phyloP scores from a whole-genome alignment of 768 basidiomycete genomes.

The Aureoboletus auriporus region DNA sequence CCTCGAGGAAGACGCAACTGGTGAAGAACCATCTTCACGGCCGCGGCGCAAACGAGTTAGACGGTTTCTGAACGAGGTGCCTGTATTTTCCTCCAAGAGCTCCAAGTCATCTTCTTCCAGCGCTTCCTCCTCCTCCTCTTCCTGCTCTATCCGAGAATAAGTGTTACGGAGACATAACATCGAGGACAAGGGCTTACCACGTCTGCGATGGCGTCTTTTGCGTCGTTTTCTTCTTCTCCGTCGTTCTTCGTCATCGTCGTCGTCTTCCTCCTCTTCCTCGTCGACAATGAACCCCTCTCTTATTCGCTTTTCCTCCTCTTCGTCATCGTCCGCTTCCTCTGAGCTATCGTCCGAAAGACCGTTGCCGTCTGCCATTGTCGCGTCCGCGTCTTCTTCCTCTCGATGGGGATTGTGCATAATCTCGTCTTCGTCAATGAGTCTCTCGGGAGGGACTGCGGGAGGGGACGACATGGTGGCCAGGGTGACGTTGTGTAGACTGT shows the following conservation, averaged over 20 bases:
- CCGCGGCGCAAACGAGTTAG: conserved; percentile 74
- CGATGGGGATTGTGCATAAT: conserved; percentile 51
- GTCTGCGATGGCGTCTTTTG: conserved; percentile 59
- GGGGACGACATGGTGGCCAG: conserved; percentile 54
- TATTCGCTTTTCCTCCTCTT: conserved; percentile 77
- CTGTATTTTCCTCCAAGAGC: conserved; percentile 79
- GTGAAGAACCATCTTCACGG: conserved; percentile 67
- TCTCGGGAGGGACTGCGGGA: conserved; percentile 33
- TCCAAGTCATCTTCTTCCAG: conserved; percentile 90
- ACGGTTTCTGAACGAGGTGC: conserved; percentile 69
- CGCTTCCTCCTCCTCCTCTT: conserved; percentile 59
- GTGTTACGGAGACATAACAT: conserved; percentile 4
- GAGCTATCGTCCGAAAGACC: conserved; percentile 73
- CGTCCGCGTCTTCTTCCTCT: conserved; percentile 58
- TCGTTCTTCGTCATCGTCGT: conserved; percentile 55
- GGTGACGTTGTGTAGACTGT: conserved; percentile 4
- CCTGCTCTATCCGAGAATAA: conserved; percentile 35
- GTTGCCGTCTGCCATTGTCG: conserved; percentile 42
- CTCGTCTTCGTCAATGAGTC: conserved; percentile 46
- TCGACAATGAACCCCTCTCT: conserved; percentile 91
- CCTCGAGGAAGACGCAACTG: conserved; percentile 58
- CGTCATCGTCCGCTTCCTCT: conserved; percentile 88
- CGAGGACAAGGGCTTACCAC: conserved; percentile 33
- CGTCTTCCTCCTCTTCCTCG: conserved; percentile 87
- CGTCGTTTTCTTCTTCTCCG: conserved; percentile 60